These are phyloP conservation scores for Oidiodendron maius DNA, from an alignment of 495 filamentous ascomycete species.

Conservation along the genomic window DNA sequence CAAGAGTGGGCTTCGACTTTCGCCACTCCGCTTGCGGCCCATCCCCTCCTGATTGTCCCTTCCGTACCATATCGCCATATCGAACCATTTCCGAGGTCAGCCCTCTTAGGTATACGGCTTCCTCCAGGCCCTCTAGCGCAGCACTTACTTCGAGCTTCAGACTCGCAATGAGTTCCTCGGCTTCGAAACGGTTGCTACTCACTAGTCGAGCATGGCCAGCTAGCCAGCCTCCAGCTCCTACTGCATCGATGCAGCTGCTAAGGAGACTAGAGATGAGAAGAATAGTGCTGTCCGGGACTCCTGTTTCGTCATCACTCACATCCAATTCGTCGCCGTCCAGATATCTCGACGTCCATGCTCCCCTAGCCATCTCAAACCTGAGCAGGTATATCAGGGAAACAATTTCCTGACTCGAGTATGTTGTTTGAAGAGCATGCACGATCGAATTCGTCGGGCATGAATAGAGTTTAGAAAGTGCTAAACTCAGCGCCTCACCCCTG, in stretches of 20 bases:
- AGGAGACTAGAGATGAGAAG: constrained; percentile 59
- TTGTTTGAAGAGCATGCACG: constrained; percentile 56
- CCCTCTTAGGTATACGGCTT: constrained; percentile 62
- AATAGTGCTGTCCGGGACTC: constrained; percentile 50
- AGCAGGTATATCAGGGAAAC: constrained; percentile 70
- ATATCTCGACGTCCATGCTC: constrained; percentile 67
- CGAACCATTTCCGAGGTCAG: constrained; percentile 65
- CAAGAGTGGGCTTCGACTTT: constrained; percentile 9
- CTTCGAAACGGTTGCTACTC: constrained; percentile 35
- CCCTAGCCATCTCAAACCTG: constrained; percentile 54
- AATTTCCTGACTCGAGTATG: constrained; percentile 60
- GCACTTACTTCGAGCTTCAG: constrained; percentile 71
- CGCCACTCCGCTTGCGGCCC: no score
- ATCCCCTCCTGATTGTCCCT: constrained; percentile 14
- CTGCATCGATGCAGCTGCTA: constrained; percentile 71
- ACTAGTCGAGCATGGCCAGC: constrained; percentile 47
- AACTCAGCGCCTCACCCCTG: constrained; percentile 38
- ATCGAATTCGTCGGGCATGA: constrained; percentile 50
- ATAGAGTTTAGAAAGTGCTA: constrained; percentile 59
- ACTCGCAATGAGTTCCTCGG: constrained; percentile 57
- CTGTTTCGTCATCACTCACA: constrained; percentile 42
- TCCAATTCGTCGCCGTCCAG: constrained; percentile 31
- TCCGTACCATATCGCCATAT: constrained; percentile 47
- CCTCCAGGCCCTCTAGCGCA: constrained; percentile 70
- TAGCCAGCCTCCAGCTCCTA: constrained; percentile 82